Evolutionary conservation across 1,284 basidiomycete species (phyloP).

Genomic region (Sanguinoderma infundibulare): DNA sequence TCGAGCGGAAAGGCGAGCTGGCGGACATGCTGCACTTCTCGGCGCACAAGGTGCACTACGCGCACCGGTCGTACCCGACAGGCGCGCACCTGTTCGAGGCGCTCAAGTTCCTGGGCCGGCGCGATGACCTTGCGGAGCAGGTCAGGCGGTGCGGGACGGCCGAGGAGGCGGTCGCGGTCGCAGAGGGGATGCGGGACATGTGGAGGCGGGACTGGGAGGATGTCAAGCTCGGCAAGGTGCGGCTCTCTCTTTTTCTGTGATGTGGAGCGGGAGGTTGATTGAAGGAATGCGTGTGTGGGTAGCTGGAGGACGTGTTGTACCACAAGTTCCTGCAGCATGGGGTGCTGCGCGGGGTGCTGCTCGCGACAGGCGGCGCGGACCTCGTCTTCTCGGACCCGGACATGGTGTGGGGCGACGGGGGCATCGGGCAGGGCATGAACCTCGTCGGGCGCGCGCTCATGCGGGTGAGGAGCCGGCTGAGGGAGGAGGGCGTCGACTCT

Average conservation of each 20-base stretch:
- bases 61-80: conserved; percentile 57
- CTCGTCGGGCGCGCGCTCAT: conserved; percentile 60
- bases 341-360: conserved; percentile 47
- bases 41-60: conserved; percentile 54
- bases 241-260: conserved; percentile 22
- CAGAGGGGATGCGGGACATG: conserved; percentile 42
- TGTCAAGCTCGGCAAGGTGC: conserved; percentile 52
- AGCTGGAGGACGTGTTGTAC: conserved; percentile 67
- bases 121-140: conserved; percentile 53
- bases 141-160: conserved; percentile 51
- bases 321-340: conserved; percentile 68
- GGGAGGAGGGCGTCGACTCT: conserved; percentile 35
- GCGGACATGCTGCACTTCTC: conserved; percentile 63
- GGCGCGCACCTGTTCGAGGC: conserved; percentile 72
- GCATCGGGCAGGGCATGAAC: conserved; percentile 53
- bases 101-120: conserved; percentile 57
- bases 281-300: not conserved
- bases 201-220: conserved; percentile 57
- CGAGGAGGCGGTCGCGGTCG: conserved; percentile 53
- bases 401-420: conserved; percentile 62
- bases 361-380: conserved; percentile 50
- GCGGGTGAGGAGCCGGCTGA: conserved; percentile 52
- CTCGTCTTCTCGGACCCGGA: conserved; percentile 58
- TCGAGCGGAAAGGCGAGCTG: conserved; percentile 27
- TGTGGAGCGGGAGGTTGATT: not conserved